Evolutionary conservation across 2,329 filamentous ascomycete genomes (phyloP), one percentile per base, ranked within the genome.

Genomic region (Clarireedia homoeocarpa): DNA sequence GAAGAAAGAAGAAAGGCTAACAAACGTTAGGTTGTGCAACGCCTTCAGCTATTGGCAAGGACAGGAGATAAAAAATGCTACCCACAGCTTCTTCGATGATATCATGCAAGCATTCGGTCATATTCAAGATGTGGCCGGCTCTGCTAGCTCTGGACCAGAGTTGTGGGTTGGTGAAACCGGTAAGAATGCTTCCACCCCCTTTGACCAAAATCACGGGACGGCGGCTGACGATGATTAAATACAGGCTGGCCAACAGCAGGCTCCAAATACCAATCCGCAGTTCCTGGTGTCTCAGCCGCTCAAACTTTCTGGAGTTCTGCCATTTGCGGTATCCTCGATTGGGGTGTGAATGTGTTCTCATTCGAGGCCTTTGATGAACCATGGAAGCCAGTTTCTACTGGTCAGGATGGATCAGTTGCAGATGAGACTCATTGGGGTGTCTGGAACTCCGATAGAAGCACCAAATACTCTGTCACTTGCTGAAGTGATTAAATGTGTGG

Each of bases 21-120:
- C 30, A 34, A 34, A 34, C 9, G 15, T 42, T 77, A 49, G 47
- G 56, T 73, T 89, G 59, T 76, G 80, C 68, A 88, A 89, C 67
- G 85, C 82, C 26, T 89, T 89, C 68, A 79, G 82, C 34, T 89
- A 86, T 76, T 88, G 85, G 85, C 85, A 89, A 70, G 83, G 79
- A 44, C 77, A 78, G 67, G 72, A 73, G 47, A 78, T 78, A 59
- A 71, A 73, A 56, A 81, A 85, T 64, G 66, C 71, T 14, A 80
- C 80, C 42, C 70, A 77, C 58, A 82, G 79, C 53, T 87, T 85
- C 73, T 81, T 87, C 63, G 79, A 86, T 64, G 85, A 87, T 65
- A 81, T 87, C 69, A 75, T 76, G 64, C 80, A 84, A 70, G 84
- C 84, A 24, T 77, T 84, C 61, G 72, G 71, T 15, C 83, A 81